phyloP scores from a whole-genome alignment of 2,329 filamentous ascomycete genomes.

The Camillea tinctor region DNA sequence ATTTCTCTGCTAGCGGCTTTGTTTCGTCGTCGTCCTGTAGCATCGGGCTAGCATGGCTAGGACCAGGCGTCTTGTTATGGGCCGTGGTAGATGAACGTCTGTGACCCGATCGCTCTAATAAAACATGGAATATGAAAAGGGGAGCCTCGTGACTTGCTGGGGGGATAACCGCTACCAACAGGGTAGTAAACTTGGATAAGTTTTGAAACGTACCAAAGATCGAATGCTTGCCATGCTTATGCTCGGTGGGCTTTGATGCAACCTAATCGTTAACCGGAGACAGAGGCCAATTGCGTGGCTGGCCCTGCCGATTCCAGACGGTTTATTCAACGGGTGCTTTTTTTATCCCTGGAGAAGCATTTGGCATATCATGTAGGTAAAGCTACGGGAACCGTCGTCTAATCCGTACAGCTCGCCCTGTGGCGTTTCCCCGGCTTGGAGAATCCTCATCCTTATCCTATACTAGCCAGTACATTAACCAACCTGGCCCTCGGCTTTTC shows the following conservation, averaged over 20 bases:
- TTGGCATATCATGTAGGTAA: background rate
- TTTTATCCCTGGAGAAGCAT: constrained; percentile 6
- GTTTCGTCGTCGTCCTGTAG: constrained; percentile 20
- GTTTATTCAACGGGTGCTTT: constrained; percentile 1
- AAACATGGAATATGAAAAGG: constrained; percentile 30
- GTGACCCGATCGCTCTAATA: constrained; percentile 25
- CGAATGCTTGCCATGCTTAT: constrained; percentile 23
- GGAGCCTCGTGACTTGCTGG: constrained; percentile 25
- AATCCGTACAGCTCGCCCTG: constrained; percentile 15
- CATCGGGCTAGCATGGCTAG: constrained; percentile 17
- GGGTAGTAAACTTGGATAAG: constrained; percentile 15
- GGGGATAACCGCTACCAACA: constrained; percentile 21
- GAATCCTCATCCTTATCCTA: background rate
- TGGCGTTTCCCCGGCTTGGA: constrained; percentile 10
- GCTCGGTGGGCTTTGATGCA: constrained; percentile 23
- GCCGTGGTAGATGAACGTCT: constrained; percentile 15
- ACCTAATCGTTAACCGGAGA: constrained; percentile 23
- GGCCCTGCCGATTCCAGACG: background rate
- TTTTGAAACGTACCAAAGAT: constrained; percentile 33
- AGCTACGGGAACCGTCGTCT: constrained; percentile 8
- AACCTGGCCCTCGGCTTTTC: background rate
- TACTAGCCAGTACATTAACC: background rate
- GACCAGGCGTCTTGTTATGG: constrained; percentile 18
- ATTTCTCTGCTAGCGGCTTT: constrained; percentile 19
- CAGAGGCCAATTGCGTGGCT: background rate